These are phyloP conservation scores for Stylosanthes scabra DNA, from an alignment of 331 rosid species.

Conservation along the genomic window DNA sequence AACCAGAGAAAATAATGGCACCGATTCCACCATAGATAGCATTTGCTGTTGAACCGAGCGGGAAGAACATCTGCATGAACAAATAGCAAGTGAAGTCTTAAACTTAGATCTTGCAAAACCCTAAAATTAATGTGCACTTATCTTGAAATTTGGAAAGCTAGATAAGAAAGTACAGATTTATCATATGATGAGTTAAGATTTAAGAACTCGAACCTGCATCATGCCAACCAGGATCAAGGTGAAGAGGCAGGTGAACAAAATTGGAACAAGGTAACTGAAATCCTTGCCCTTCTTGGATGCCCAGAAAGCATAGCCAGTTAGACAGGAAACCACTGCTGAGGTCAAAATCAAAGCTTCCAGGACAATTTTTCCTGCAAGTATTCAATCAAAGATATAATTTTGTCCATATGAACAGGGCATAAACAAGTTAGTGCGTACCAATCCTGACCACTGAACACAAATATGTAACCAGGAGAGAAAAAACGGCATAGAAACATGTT, in stretches of 20 bases:
- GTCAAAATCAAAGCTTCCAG: conserved; percentile 94
- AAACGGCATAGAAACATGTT: not conserved
- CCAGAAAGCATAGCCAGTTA: conserved; percentile 93
- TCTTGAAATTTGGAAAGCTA: not conserved
- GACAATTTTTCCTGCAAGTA: conserved; percentile 84
- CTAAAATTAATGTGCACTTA: not conserved
- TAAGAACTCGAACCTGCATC: conserved; percentile 78
- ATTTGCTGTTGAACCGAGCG: conserved; percentile 75
- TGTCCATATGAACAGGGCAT: not conserved
- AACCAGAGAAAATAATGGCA: conserved; percentile 86
- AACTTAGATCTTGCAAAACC: conserved; percentile 17
- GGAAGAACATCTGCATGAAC: conserved; percentile 74
- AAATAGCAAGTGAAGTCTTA: conserved; percentile 14
- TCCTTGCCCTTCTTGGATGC: conserved; percentile 99
- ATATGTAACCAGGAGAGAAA: not conserved
- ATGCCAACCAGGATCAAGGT: conserved; percentile 79
- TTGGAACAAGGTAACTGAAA: conserved; percentile 91
- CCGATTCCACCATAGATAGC: conserved; percentile 81
- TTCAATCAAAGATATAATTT: not conserved
- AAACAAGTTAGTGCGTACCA: not conserved
- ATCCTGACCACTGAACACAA: not conserved
- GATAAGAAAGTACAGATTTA: not conserved
- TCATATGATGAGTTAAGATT: conserved; percentile 47
- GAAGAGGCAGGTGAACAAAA: conserved; percentile 79
- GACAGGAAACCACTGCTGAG: conserved; percentile 79